A percentile compares a stretch with the other conserved stretches of the same genome.
These are phyloP conservation scores for Leptographium flavum DNA, from an alignment of 2,329 filamentous ascomycete species.

Conservation along the genomic window DNA sequence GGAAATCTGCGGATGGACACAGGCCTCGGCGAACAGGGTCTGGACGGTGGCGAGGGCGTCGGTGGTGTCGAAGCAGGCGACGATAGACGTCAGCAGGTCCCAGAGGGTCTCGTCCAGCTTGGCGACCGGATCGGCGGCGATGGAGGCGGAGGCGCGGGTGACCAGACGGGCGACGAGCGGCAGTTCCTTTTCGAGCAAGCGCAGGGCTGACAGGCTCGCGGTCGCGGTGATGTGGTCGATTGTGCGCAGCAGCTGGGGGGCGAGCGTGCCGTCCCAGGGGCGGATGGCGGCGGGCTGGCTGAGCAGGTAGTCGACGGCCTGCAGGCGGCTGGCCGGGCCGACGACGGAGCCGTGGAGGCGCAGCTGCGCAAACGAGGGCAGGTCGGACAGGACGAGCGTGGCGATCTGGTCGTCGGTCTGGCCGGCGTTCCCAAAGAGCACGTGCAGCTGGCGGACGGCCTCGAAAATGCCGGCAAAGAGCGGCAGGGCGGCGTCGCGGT, in stretches of 20 bases:
- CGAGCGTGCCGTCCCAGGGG: constrained; percentile 32
- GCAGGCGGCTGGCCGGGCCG: constrained; percentile 25
- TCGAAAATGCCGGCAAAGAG: constrained; percentile 44
- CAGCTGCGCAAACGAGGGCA: constrained; percentile 28
- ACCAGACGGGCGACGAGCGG: constrained; percentile 44
- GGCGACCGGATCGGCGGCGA: constrained; percentile 34
- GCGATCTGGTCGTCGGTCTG: constrained; percentile 3
- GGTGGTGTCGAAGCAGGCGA: constrained; percentile 21
- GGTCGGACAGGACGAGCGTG: constrained; percentile 30
- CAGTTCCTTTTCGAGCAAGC: constrained; percentile 50
- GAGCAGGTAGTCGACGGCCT: constrained; percentile 32
- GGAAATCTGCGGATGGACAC: constrained; percentile 1
- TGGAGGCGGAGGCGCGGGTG: constrained; percentile 30
- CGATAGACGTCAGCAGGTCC: constrained; percentile 27
- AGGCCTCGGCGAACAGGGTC: constrained; percentile 12
- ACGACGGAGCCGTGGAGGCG: constrained; percentile 23
- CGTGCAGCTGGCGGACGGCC: constrained; percentile 35
- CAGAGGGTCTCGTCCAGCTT: constrained; percentile 34
- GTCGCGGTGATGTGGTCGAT: constrained; percentile 33
- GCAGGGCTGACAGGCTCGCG: constrained; percentile 44
- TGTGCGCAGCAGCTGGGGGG: constrained; percentile 39
- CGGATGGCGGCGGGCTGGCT: constrained; percentile 19
- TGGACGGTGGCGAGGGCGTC: constrained; percentile 10
- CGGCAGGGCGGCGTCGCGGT: constrained; percentile 36
- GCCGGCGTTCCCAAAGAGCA: constrained; percentile 22